These are phyloP conservation scores for Pseudomassariella vexata DNA, from an alignment of 2,329 filamentous ascomycete genomes.

Conservation along the genomic window DNA sequence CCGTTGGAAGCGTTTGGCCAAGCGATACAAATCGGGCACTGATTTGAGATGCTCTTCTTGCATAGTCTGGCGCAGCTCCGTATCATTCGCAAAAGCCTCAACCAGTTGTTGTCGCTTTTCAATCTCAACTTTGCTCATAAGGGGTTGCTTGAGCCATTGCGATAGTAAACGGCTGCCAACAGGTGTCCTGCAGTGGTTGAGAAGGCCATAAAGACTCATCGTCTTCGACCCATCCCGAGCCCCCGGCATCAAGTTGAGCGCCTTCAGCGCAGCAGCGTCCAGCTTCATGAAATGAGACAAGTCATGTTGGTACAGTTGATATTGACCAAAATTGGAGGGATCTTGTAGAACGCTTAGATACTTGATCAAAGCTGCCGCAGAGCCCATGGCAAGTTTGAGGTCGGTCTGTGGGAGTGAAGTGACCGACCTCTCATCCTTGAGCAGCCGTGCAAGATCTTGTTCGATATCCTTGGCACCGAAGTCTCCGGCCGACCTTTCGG, in stretches of 20 bases:
- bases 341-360: constrained; percentile 90
- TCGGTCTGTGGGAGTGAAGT: constrained; percentile 82
- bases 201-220: constrained; percentile 89
- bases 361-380: constrained; percentile 87
- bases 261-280: constrained; percentile 88
- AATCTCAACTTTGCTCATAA: constrained; percentile 88
- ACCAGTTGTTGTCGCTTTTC: constrained; percentile 89
- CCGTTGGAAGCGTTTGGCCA: constrained; percentile 92
- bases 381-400: constrained; percentile 91
- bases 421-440: constrained; percentile 79
- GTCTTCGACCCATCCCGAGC: constrained; percentile 91
- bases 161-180: constrained; percentile 83
- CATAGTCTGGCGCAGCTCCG: constrained; percentile 88
- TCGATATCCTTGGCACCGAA: constrained; percentile 92
- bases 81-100: constrained; percentile 89
- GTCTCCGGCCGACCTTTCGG: constrained; percentile 69
- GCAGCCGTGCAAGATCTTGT: constrained; percentile 79
- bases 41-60: constrained; percentile 92
- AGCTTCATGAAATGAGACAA: constrained; percentile 97
- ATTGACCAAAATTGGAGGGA: constrained; percentile 92
- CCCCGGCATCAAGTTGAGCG: constrained; percentile 94
- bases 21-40: constrained; percentile 87
- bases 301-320: constrained; percentile 95
- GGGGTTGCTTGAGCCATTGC: constrained; percentile 95
- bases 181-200: constrained; percentile 97